These are phyloP conservation scores for Tritrichomonas foetus DNA, from an alignment of 208 protist genomes.

Conservation along the genomic window DNA sequence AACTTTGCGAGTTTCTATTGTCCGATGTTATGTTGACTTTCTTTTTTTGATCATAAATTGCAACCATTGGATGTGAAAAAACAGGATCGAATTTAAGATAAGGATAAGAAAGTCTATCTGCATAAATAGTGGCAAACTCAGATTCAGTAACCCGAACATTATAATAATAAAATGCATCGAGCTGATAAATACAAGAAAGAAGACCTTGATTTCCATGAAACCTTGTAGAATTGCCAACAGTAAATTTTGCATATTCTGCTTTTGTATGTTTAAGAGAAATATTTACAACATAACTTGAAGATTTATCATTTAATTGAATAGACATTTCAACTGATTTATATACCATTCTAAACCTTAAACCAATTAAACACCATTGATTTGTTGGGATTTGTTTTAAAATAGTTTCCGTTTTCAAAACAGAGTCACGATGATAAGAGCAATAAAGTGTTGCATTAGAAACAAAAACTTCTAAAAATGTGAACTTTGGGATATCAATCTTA, in stretches of 20 bases:
- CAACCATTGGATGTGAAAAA: too few relatives aligned
- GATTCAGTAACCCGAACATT: neutral
- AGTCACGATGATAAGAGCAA: neutral
- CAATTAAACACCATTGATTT: neutral
- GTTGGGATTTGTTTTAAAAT: neutral
- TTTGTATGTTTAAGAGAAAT: neutral
- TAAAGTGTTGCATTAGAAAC: neutral
- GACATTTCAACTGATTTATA: neutral
- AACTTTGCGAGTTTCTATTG: neutral
- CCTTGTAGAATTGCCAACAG: neutral
- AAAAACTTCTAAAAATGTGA: neutral
- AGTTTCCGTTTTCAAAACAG: neutral
- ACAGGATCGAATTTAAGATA: too few relatives aligned
- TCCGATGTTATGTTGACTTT: too few relatives aligned
- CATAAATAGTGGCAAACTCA: neutral
- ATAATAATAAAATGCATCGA: neutral
- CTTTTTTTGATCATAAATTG: too few relatives aligned
- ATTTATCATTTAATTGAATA: neutral
- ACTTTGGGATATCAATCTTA: neutral
- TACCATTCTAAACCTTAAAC: neutral
- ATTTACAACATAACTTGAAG: neutral
- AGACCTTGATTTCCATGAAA: neutral
- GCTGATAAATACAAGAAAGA: slow-evolving; percentile 3
- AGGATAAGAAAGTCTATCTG: neutral
- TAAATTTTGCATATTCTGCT: neutral